Evolutionary conservation across 1,284 basidiomycete species (phyloP).

Genomic region (Cutaneotrichosporon cyanovorans): DNA sequence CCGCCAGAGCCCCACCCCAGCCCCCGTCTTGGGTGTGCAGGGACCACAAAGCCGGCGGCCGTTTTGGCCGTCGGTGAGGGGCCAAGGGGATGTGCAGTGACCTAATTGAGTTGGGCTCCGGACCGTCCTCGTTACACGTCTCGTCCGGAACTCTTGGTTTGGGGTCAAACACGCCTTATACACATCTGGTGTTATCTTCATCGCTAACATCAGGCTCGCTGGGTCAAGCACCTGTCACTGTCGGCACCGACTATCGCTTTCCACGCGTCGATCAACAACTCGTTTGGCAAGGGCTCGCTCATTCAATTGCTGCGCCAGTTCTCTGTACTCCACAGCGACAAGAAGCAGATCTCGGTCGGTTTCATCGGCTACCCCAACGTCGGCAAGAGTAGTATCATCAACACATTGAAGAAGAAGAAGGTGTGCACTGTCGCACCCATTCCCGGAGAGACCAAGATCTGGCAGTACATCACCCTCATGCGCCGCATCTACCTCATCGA

Average conservation of each 20-base stretch:
- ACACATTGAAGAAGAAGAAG: slow-evolving; percentile 97
- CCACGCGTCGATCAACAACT: slow-evolving; percentile 98
- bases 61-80: slow-evolving; percentile 43
- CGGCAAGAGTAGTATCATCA: slow-evolving; percentile 95
- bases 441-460: slow-evolving; percentile 98
- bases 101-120: slow-evolving; percentile 48
- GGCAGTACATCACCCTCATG: slow-evolving; percentile 98
- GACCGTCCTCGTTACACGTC: slow-evolving; percentile 20
- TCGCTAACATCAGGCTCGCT: slow-evolving; percentile 64
- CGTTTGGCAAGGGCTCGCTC: slow-evolving; percentile 95
- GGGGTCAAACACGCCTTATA: slow-evolving; percentile 33
- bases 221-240: slow-evolving; percentile 91
- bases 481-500: slow-evolving; percentile 97
- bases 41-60: slow-evolving; percentile 31
- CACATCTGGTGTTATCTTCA: slow-evolving; percentile 1
- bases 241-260: slow-evolving; percentile 94
- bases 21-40: slow-evolving; percentile 37
- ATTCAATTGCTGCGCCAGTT: slow-evolving; percentile 97
- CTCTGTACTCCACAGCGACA: slow-evolving; percentile 92
- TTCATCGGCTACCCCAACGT: slow-evolving; percentile 99
- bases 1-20: slow-evolving; percentile 45
- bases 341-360: slow-evolving; percentile 98
- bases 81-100: slow-evolving; percentile 36
- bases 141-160: slow-evolving; percentile 48
- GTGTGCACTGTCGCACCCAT: slow-evolving; percentile 96